Evolutionary conservation across 768 basidiomycete genomes (phyloP), one percentile per base, ranked within the genome.

Genomic region (Lentinus tigrinus): DNA sequence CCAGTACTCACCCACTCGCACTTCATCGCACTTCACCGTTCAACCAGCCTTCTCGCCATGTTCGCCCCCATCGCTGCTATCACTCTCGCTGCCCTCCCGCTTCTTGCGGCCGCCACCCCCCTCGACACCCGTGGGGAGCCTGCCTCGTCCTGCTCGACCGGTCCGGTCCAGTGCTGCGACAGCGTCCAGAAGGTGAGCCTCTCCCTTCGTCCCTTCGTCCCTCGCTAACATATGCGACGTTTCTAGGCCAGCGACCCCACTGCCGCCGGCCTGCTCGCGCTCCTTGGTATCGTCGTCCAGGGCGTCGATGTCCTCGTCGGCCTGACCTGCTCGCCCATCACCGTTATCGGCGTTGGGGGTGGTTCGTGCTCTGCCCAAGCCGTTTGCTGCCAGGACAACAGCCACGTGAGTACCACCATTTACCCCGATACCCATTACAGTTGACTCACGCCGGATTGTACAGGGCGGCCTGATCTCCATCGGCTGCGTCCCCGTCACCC

Each of bases 361-460:
- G 67, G 65, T 28, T 57, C 56, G 6, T 68, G 68, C 64, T 51
- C 44, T 13, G 56, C 64, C 16, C 47, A 58, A 34, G 48, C 66
- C 11, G 67, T 69, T 24, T 71, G 70, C 62, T 69, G 70, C 63
- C 54, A 54, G 42, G 56, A 68, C 61, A 69, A 65, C 57, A 57
- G 46, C 47, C 44, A 62, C 37, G 67, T 69, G 47, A 62, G 65
- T 55, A 16, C 16, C 26, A 5, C n/a, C 2, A 23, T n/a, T 19
- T 3, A 3, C 16, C 17, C 4, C 14, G 2, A 6, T 24, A n/a
- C 21, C 2, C 17, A 27, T 27, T 16, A n/a, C 6, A 2, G 2
- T 1, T 2, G 16, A 40, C 40, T 34, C 8, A 42, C 40, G 13
- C 28, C 17, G 14, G 17, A 16, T 23, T 7, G 3, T 7, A 13